These are phyloP conservation scores for Irpex sp. DNA, from an alignment of 1,284 basidiomycete genomes.

Conservation along the genomic window DNA sequence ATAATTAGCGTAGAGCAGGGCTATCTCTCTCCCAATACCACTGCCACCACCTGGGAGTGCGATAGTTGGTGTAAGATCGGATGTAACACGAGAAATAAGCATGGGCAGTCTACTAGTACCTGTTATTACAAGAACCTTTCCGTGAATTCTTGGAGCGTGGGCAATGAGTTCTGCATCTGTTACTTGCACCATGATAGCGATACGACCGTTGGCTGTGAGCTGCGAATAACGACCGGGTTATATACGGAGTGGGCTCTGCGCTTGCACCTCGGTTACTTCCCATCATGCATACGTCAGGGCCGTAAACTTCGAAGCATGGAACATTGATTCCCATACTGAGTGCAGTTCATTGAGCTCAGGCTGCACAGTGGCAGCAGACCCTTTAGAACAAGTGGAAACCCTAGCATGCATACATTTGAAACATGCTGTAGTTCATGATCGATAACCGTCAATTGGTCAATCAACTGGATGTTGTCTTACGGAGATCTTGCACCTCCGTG, in stretches of 20 bases:
- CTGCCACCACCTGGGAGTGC: slow-evolving; percentile 5
- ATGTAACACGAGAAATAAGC: background rate
- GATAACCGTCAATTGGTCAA: no score
- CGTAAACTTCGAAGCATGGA: background rate
- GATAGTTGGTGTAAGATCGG: background rate
- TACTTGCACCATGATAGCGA: background rate
- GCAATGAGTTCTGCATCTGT: slow-evolving; percentile 11
- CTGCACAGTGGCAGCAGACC: background rate
- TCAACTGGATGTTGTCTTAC: background rate
- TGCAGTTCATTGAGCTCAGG: background rate
- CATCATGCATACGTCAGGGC: background rate
- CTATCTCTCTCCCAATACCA: slow-evolving; percentile 11
- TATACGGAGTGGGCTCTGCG: background rate
- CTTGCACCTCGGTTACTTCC: background rate
- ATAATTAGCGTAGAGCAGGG: slow-evolving; percentile 10
- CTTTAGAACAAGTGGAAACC: no score
- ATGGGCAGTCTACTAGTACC: background rate
- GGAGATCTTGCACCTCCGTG: background rate
- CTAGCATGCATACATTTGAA: no score
- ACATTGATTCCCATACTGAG: background rate
- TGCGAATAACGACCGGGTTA: background rate
- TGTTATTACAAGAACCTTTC: slow-evolving; percentile 13
- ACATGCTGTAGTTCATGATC: no score
- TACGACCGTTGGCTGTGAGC: background rate
- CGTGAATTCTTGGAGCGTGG: slow-evolving; percentile 5